Conservation (phyloP, 2,329 filamentous ascomycete genomes). For the Trichothecium roseum region DNA sequence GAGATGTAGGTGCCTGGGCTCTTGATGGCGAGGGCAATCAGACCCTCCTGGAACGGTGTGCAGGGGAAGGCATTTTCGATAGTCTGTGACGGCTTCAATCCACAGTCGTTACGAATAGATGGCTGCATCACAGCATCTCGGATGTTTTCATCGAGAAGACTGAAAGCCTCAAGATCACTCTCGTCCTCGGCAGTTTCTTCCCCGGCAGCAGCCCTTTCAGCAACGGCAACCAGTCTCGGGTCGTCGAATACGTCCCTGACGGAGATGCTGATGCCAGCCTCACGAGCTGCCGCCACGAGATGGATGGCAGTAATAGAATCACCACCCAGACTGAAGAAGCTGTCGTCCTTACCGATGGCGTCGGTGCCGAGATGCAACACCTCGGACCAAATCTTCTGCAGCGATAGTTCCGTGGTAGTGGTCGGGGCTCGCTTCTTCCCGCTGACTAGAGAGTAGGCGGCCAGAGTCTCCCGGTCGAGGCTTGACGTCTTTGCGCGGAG, state of each 20-base stretch:
- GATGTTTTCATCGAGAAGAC: neutral
- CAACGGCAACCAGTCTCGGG: neutral
- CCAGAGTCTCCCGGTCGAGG: neutral
- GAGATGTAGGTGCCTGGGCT: constrained; percentile 20
- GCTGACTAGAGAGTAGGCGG: neutral
- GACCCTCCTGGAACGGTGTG: constrained; percentile 36
- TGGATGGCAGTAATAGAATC: constrained; percentile 9
- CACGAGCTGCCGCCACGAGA: neutral
- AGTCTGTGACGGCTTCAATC: neutral
- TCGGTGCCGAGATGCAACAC: constrained; percentile 2
- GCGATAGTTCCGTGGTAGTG: neutral
- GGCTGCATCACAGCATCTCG: neutral
- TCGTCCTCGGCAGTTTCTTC: too few species aligned
- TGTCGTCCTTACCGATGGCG: constrained; percentile 4
- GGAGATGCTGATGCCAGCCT: neutral
- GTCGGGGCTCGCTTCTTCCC: neutral
- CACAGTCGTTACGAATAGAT: neutral
- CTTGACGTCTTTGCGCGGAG: neutral
- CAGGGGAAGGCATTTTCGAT: constrained; percentile 1
- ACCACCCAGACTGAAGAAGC: constrained; percentile 7
- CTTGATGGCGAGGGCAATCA: constrained; percentile 35
- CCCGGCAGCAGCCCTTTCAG: neutral
- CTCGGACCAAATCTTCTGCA: constrained; percentile 4
- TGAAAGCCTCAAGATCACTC: neutral
- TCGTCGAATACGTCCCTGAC: constrained; percentile 1